Percentiles rank a stretch among this genome's conserved stretches.
These are phyloP conservation scores for Amanita fuliginea DNA, from an alignment of 768 basidiomycete genomes.

Conservation along the genomic window DNA sequence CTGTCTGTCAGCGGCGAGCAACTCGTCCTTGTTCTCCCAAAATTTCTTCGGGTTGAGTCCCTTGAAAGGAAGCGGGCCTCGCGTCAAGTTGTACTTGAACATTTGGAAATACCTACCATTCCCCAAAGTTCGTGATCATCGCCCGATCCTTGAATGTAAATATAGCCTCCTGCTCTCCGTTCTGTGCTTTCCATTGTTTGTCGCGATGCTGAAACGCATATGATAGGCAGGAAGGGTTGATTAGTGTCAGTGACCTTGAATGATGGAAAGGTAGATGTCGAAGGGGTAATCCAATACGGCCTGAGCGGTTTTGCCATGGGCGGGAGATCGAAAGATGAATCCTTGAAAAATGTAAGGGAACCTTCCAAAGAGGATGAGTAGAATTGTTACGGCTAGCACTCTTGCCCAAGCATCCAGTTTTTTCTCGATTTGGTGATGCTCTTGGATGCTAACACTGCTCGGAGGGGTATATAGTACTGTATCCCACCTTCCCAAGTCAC, in stretches of 20 bases:
- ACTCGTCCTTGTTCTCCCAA: conserved; percentile 43
- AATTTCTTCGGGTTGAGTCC: conserved; percentile 68
- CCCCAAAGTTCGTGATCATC: conserved; percentile 94
- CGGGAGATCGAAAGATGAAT: conserved; percentile 3
- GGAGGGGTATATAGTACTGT: conserved; percentile 59
- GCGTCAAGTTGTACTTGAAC: background rate
- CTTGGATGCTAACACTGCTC: conserved; percentile 55
- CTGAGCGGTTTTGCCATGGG: background rate
- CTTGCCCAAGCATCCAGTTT: conserved; percentile 60
- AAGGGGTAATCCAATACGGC: conserved; percentile 12
- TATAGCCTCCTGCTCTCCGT: conserved; percentile 55
- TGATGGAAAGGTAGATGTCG: conserved; percentile 20
- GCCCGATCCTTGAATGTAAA: conserved; percentile 89
- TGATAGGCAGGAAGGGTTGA: conserved; percentile 13
- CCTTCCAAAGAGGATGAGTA: conserved; percentile 28
- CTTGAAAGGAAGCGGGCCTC: conserved; percentile 22
- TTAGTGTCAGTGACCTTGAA: background rate
- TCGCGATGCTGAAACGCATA: conserved; percentile 45
- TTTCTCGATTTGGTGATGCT: conserved; percentile 68
- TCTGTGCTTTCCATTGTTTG: conserved; percentile 51
- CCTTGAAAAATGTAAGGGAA: background rate
- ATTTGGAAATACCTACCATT: conserved; percentile 32
- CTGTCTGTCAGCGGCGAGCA: conserved; percentile 24
- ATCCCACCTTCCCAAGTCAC: conserved; percentile 33
- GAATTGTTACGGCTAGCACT: conserved; percentile 45